Conservation (phyloP, 345 rosid genomes). For the Aurinia saxatilis region DNA sequence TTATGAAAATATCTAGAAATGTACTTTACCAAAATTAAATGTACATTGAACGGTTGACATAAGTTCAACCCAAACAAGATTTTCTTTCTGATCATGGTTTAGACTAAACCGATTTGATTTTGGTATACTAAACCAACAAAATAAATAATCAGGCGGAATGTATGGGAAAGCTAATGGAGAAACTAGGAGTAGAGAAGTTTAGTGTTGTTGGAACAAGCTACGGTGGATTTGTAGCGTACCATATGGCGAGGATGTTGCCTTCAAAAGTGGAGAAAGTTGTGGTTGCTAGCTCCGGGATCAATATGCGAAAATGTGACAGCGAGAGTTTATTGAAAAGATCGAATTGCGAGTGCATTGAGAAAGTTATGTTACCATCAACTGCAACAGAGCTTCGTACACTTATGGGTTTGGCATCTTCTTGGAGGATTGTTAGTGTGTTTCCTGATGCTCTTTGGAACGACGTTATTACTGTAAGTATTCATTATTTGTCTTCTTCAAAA, state of each 20-base stretch:
- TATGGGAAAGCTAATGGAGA: conserved; percentile 49
- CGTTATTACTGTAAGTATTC: conserved; percentile 46
- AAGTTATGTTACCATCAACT: conserved; percentile 66
- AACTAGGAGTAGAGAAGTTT: conserved; percentile 38
- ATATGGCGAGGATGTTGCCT: conserved; percentile 63
- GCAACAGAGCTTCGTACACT: conserved; percentile 51
- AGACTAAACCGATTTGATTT: not conserved
- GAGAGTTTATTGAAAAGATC: conserved; percentile 45
- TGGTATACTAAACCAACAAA: not conserved
- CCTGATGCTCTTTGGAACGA: conserved; percentile 65
- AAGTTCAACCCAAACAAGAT: too few relatives aligned
- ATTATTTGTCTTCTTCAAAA: not conserved
- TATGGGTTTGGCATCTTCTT: conserved; percentile 38
- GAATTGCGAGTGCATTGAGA: conserved; percentile 36
- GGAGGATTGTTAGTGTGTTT: conserved; percentile 23
- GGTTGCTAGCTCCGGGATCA: conserved; percentile 73
- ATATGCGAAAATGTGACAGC: conserved; percentile 49
- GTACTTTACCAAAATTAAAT: too few relatives aligned
- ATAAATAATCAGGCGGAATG: conserved; percentile 61
- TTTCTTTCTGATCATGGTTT: too few relatives aligned
- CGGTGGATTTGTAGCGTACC: conserved; percentile 88
- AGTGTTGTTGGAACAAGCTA: conserved; percentile 76
- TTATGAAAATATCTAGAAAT: too few relatives aligned
- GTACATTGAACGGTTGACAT: too few relatives aligned
- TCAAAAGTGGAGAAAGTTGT: conserved; percentile 74